Base-by-base conservation (phyloP, 805 yeast genomes). In the Naumovozyma dairenensis region DNA sequence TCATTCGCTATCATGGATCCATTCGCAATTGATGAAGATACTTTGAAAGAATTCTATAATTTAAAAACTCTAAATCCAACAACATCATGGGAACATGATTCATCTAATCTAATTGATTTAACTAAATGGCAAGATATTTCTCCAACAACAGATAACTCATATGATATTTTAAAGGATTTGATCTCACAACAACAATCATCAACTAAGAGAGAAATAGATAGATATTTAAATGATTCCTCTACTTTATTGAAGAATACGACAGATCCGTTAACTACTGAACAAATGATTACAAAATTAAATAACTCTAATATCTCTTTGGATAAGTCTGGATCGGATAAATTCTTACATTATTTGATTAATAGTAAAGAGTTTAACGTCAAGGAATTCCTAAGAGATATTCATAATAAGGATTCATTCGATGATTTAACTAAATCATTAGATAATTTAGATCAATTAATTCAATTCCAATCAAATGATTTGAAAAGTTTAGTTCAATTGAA, bases 321-420 rank as follows among this genome's bases (percentile, higher is more conserved):
- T n/a, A 24, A 10, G 10, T 20, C 26, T 24, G 13, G 13, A 5
- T 60, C 63, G 19, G 62, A 56, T 34, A 48, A 38, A 6, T 56
- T 60, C 17, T 50, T 69, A 22, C 60, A 69, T 43, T 69, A 65
- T 53, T 56, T 76, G 39, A 66, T 75, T 32, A 72, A 73, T 30
- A 71, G 76, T 13, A 72, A 76, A 35, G 57, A 66, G 18, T 79
- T 80, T 56, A 70, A 74, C 43, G 72, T 80, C 1, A 66, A 70
- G 32, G 57, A 62, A 21, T 79, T 73, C 46, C 51, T 79, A 41
- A 67, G 68, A 34, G 66, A 69, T 21, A 62, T 77, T 9, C 84
- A 79, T 46, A 59, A 63, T 7, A 67, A 66, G 16, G 77, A 76
- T 36, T 62, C 77, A 4, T 69, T 69, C 40, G 65, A 64, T 12